Base-by-base conservation (phyloP, 345 rosid species). In the Laguncularia racemosa region DNA sequence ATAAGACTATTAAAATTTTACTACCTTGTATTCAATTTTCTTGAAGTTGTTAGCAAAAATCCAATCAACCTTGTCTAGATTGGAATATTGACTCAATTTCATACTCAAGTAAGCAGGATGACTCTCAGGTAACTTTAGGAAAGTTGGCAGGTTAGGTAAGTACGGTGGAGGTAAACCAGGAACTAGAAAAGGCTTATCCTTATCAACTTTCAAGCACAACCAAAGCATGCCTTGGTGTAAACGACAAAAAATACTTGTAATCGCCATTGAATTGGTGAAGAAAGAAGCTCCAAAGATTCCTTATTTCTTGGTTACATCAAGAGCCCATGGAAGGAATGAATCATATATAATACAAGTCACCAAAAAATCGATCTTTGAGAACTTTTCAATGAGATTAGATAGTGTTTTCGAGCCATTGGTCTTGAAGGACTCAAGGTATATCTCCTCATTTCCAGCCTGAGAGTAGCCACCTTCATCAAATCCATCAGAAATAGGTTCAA, bases 251-350 rank as follows among this genome's bases (percentile, higher is more conserved):
- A 81, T 76, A 54, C 65, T 71, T 3, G 74, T 78, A 4, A 76
- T 81, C 1, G 84, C 46, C 13, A 79, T 77, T 13, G 81, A 78
- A 60, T 84, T 85, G n/a, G 96, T 88, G 57, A 84, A 88, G 66
- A 84, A 88, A 6, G 88, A 20, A 5, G 88, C 96, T 2, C 81
- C 89, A 6, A 69, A 67, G 20, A 88, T 38, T 0, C 77, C 78
- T 14, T 71, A 76, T 17, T 70, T 63, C 76, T 76, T 81, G 11
- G 89, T 88, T 20, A 84, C 89, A 17, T 81, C 87, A 54, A 84
- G 89, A 50, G 78, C 96, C 92, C 92, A 84, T 0, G 89, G 87
- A 43, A 88, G 59, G 46, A 88, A 88, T 17, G 96, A 81, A 49
- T 88, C 92, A 18, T 84, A 88, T 16, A 88, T 83, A 8, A 88